These are phyloP conservation scores for Boletus rubescentipes DNA, from an alignment of 768 basidiomycete genomes.

Conservation along the genomic window DNA sequence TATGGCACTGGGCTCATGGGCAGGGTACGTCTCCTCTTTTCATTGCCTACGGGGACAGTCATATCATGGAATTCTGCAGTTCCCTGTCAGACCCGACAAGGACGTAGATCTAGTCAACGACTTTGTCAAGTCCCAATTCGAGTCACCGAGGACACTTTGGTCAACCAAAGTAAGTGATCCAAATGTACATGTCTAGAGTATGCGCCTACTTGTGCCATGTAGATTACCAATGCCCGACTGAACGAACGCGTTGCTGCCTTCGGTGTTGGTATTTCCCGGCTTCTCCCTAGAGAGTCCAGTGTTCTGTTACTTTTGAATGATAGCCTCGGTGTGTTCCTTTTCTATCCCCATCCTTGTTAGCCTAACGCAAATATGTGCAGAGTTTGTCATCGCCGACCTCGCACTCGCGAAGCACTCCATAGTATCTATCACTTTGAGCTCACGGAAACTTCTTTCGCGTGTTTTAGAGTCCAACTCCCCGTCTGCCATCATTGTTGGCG, in stretches of 20 bases:
- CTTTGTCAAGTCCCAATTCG: constrained; percentile 63
- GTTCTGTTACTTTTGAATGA: constrained; percentile 81
- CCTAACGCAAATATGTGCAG: constrained; percentile 35
- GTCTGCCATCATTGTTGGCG: constrained; percentile 71
- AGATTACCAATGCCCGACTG: constrained; percentile 76
- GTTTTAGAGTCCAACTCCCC: constrained; percentile 67
- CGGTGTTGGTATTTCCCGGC: constrained; percentile 66
- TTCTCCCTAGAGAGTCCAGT: constrained; percentile 57
- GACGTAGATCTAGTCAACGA: constrained; percentile 68
- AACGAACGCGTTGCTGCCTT: constrained; percentile 70
- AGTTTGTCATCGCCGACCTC: constrained; percentile 78
- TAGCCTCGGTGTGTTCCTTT: constrained; percentile 54
- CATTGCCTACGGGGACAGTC: not conserved
- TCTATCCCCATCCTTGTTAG: not conserved
- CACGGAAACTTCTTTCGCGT: constrained; percentile 57
- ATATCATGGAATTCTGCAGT: constrained; percentile 42
- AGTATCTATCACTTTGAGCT: constrained; percentile 63
- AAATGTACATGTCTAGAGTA: not conserved
- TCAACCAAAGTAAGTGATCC: constrained; percentile 57
- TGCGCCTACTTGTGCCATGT: not conserved
- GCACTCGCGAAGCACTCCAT: constrained; percentile 73
- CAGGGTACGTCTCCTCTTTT: constrained; percentile 51
- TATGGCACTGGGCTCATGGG: constrained; percentile 85
- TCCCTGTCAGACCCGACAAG: constrained; percentile 69
- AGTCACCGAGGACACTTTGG: constrained; percentile 75